These are phyloP conservation scores for Sporothrix curviconia DNA, from an alignment of 2,329 filamentous ascomycete genomes.

Conservation along the genomic window DNA sequence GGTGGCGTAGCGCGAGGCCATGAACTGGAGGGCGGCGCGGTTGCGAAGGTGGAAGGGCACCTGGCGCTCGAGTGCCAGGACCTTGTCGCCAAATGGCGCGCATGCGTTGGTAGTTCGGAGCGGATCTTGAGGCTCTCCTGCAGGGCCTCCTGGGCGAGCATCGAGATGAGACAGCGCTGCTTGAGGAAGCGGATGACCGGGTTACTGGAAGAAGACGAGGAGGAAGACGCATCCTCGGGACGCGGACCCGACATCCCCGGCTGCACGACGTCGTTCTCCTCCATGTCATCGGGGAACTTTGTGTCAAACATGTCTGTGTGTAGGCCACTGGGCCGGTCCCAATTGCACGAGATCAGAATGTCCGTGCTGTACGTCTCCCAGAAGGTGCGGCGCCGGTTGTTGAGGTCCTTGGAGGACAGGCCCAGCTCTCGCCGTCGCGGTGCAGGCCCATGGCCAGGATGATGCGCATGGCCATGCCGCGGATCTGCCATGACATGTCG, in stretches of 20 bases:
- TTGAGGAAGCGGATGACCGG: not conserved
- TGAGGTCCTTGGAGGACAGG: not conserved
- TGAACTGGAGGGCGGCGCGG: conserved; percentile 3
- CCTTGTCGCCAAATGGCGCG: not conserved
- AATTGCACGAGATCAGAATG: conserved; percentile 2
- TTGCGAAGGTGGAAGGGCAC: not conserved
- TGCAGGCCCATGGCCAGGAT: conserved; percentile 9
- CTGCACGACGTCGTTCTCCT: not conserved
- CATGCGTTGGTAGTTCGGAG: conserved; percentile 1
- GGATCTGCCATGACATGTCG: conserved; percentile 5
- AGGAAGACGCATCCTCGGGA: not conserved
- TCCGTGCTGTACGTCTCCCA: conserved; percentile 9
- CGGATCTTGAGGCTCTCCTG: conserved; percentile 7
- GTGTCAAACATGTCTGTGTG: conserved; percentile 8
- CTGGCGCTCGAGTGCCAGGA: not conserved
- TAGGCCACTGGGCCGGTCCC: conserved; percentile 4
- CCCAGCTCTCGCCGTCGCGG: conserved; percentile 8
- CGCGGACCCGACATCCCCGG: not conserved
- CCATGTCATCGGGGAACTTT: conserved; percentile 1
- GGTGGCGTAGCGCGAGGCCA: not conserved
- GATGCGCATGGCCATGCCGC: conserved; percentile 6
- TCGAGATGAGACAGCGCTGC: not conserved
- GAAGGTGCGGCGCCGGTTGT: conserved; percentile 2
- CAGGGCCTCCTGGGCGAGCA: conserved; percentile 6
- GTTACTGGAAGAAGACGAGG: not conserved